Evolutionary conservation across 1,284 basidiomycete species (phyloP).

Genomic region (Paramarasmius palmivorus): DNA sequence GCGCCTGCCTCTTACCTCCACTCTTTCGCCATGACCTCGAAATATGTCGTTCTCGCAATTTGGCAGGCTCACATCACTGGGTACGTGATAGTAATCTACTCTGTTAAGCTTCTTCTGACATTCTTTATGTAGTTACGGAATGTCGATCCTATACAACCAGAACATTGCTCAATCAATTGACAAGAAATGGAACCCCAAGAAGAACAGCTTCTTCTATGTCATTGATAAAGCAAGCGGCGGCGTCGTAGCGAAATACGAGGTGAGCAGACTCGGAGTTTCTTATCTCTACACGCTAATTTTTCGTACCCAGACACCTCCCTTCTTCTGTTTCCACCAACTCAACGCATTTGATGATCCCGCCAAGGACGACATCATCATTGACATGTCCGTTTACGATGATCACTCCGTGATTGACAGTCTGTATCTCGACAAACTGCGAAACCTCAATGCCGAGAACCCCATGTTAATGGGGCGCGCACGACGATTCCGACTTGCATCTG

Average conservation of each 20-base stretch:
- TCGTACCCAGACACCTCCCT: conserved; percentile 28
- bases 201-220: conserved; percentile 34
- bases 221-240: conserved; percentile 35
- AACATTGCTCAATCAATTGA: conserved; percentile 33
- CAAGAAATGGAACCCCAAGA: conserved; percentile 27
- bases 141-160: conserved; percentile 13
- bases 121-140: conserved; percentile 21
- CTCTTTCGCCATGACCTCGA: conserved; percentile 34
- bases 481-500: conserved; percentile 20
- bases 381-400: conserved; percentile 34
- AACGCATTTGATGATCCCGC: conserved; percentile 36
- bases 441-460: neutral
- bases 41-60: conserved; percentile 33
- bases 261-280: neutral
- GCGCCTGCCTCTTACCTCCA: conserved; percentile 38
- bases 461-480: conserved; percentile 17
- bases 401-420: conserved; percentile 29
- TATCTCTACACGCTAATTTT: neutral
- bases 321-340: conserved; percentile 37
- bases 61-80: conserved; percentile 31
- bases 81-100: conserved; percentile 14
- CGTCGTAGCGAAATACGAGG: conserved; percentile 33
- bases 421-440: conserved; percentile 26
- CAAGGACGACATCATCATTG: conserved; percentile 33
- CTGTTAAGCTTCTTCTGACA: neutral